Evolutionary conservation across 164 flowering plant species (phyloP), one percentile per base, ranked within the genome.

Genomic region (Akebia trifoliata): DNA sequence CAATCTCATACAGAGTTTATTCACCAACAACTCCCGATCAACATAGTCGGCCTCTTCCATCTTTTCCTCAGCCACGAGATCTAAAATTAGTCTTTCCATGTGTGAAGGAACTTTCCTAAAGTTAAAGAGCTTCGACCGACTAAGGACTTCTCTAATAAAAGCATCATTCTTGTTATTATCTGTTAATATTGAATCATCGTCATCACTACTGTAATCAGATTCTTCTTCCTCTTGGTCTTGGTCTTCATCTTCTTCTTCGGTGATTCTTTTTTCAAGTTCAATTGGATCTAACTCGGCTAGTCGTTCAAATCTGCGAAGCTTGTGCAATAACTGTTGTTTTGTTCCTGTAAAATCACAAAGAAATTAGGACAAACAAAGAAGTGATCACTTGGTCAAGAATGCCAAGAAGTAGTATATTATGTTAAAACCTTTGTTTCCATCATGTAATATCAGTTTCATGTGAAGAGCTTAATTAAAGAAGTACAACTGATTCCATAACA

Each of bases 301-400:
- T 49, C 67, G 77, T 73, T 91, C 96, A 39, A 87, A 87, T 50
- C 86, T 75, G 1, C 81, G 72, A 14, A 88, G 85, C 73, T 83
- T 87, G 20, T 72, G 64, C 65, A 88, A 20, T 32, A 91, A 73
- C 54, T 78, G 76, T 48, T 79, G 68, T 68, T 83, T 81, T 34
- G 96, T 71, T 71, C 83, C 98, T 91, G 81, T 31, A 57, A 56
- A 60, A 25, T 15, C 52, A n/a, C n/a, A n/a, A n/a, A 14, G 28
- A 11, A 14, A 48, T 17, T 12, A 38, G 22, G 14, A 45, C 52
- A 24, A 20, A 36, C 9, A 47, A n/a, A n/a, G n/a, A n/a, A n/a
- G n/a, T n/a, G n/a, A n/a, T n/a, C n/a, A 39, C n/a, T n/a, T n/a
- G n/a, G n/a, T n/a, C n/a, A n/a, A n/a, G n/a, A n/a, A n/a, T n/a